Evolutionary conservation across 305 asterid species (phyloP).

Genomic region (Solanum hybrid): DNA sequence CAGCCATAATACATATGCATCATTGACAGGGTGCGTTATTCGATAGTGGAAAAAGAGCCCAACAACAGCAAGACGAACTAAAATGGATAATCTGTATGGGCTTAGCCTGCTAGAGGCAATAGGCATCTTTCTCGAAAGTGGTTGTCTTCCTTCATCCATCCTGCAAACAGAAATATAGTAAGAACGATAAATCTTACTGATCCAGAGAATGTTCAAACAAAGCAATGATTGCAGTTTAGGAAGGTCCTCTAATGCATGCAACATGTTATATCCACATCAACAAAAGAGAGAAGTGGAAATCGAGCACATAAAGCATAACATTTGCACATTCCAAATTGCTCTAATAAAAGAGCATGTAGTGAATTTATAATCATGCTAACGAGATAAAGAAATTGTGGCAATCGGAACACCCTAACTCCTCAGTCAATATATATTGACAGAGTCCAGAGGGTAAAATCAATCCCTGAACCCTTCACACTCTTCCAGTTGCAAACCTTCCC

Average conservation of each 20-base stretch:
- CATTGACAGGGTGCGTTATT: conserved; percentile 76
- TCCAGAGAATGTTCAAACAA: neutral
- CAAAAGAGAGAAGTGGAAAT: neutral
- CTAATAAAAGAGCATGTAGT: neutral
- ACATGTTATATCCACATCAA: neutral
- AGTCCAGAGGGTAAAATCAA: neutral
- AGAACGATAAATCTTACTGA: neutral
- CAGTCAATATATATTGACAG: neutral
- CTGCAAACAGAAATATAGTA: conserved; percentile 22
- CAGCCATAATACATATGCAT: conserved; percentile 92
- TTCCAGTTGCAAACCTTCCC: neutral
- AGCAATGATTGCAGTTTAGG: neutral
- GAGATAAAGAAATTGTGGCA: neutral
- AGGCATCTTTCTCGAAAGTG: conserved; percentile 84
- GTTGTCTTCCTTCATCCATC: conserved; percentile 99
- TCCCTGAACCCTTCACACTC: neutral
- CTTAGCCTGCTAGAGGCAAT: conserved; percentile 86
- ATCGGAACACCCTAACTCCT: neutral
- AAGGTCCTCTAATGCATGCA: neutral
- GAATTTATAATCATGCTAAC: neutral
- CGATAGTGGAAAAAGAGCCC: conserved; percentile 89
- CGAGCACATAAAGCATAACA: neutral
- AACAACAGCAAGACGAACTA: conserved; percentile 66
- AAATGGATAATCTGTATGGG: conserved; percentile 79
- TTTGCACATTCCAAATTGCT: neutral